Conservation (phyloP, 306 rosid species). For the Canavalia gladiata region DNA sequence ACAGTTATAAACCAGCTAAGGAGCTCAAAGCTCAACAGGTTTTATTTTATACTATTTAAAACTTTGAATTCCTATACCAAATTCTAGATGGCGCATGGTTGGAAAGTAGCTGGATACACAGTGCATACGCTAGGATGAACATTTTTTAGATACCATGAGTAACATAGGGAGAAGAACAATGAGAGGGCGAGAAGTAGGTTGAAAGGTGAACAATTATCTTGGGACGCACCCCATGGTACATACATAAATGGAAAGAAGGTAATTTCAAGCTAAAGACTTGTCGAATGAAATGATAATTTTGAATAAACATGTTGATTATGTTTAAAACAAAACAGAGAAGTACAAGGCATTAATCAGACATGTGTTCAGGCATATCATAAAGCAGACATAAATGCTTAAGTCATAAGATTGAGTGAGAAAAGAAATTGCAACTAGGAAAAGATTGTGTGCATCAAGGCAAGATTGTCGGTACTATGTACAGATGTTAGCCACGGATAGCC, state of each 20-base stretch:
- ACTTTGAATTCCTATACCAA: too few relatives aligned
- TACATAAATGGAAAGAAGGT: conserved; percentile 49
- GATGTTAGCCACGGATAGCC: conserved; percentile 27
- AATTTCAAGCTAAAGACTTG: conserved; percentile 54
- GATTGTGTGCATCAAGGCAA: conserved; percentile 48
- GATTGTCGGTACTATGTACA: conserved; percentile 46
- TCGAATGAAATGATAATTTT: conserved; percentile 22
- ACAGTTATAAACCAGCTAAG: too few relatives aligned
- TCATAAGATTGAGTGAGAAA: conserved; percentile 32
- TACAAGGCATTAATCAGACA: conserved; percentile 49
- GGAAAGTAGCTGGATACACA: too few relatives aligned
- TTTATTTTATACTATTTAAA: too few relatives aligned
- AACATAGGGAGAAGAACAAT: conserved; percentile 4
- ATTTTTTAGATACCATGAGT: too few relatives aligned
- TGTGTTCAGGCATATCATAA: conserved; percentile 42
- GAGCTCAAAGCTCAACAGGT: too few relatives aligned
- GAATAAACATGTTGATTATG: conserved; percentile 28
- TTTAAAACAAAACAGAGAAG: conserved; percentile 32
- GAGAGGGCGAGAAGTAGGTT: neutral
- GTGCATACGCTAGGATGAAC: too few relatives aligned
- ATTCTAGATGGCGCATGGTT: too few relatives aligned
- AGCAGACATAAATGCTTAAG: conserved; percentile 41
- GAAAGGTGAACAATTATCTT: conserved; percentile 50
- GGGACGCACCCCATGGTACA: conserved; percentile 41
- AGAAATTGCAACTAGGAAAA: conserved; percentile 3